Conservation (phyloP, 805 yeast species). For the Kuraishia ogatae region DNA sequence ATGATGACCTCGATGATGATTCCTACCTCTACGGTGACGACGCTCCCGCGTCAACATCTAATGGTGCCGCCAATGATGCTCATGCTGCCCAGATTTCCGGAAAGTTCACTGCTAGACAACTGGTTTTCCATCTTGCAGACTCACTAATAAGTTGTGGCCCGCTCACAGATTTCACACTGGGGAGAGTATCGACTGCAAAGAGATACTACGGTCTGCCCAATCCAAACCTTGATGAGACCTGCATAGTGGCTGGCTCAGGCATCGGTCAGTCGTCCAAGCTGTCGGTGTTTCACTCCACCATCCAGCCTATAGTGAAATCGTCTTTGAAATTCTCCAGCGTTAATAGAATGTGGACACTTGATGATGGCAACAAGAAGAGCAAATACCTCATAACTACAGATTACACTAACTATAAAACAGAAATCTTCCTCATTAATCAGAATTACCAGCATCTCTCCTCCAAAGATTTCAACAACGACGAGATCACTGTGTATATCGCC, state of each 20-base stretch:
- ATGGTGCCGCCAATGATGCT: neutral
- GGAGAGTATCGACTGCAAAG: constrained; percentile 44
- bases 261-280: constrained; percentile 44
- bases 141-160: constrained; percentile 64
- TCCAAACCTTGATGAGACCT: constrained; percentile 58
- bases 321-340: constrained; percentile 67
- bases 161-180: constrained; percentile 56
- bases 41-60: constrained; percentile 9
- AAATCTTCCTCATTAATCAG: constrained; percentile 54
- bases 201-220: constrained; percentile 55
- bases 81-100: neutral
- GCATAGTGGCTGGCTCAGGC: constrained; percentile 67
- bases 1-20: constrained; percentile 38
- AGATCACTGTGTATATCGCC: constrained; percentile 59
- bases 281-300: constrained; percentile 55
- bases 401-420: constrained; percentile 52
- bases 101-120: neutral
- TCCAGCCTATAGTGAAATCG: constrained; percentile 59
- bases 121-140: constrained; percentile 24
- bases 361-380: constrained; percentile 23
- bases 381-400: constrained; percentile 70
- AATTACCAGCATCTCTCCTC: constrained; percentile 54
- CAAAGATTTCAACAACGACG: constrained; percentile 54
- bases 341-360: constrained; percentile 67
- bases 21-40: constrained; percentile 29